Conservation (phyloP, 805 yeast genomes). For the Candida montana region DNA sequence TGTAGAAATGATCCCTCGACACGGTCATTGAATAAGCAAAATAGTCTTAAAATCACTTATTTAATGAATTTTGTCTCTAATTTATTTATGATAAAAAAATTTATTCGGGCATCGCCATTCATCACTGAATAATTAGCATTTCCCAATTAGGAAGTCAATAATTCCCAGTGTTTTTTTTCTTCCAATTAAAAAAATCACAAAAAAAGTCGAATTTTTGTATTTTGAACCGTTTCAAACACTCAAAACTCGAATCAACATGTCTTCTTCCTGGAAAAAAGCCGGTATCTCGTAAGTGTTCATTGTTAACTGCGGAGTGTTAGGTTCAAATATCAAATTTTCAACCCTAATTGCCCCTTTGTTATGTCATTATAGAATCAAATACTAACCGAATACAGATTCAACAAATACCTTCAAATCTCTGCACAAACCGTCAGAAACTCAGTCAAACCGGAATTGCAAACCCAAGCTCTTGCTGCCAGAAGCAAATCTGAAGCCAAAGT, state of each 20-base stretch:
- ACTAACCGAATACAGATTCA: constrained; percentile 39
- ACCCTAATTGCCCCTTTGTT: no score
- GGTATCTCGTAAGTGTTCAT: constrained; percentile 48
- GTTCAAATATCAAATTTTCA: no score
- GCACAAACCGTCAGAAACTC: constrained; percentile 85
- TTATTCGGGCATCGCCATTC: background rate
- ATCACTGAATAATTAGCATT: background rate
- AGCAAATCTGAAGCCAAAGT: constrained; percentile 68
- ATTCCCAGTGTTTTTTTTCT: background rate
- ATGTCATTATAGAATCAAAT: no score
- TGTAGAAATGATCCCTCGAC: constrained; percentile 71
- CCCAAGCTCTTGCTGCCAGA: constrained; percentile 62
- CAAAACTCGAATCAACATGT: constrained; percentile 1
- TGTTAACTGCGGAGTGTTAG: no score
- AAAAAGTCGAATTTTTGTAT: no score
- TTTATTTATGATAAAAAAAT: background rate
- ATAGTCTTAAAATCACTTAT: background rate
- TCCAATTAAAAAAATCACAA: constrained; percentile 4
- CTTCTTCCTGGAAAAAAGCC: constrained; percentile 58
- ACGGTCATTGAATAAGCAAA: constrained; percentile 38
- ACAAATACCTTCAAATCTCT: constrained; percentile 86
- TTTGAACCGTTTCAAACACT: background rate
- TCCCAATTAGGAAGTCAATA: constrained; percentile 17
- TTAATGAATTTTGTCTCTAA: no score
- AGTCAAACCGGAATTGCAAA: constrained; percentile 80